phyloP scores from a whole-genome alignment of 768 basidiomycete species.

The Tremella mesenterica region DNA sequence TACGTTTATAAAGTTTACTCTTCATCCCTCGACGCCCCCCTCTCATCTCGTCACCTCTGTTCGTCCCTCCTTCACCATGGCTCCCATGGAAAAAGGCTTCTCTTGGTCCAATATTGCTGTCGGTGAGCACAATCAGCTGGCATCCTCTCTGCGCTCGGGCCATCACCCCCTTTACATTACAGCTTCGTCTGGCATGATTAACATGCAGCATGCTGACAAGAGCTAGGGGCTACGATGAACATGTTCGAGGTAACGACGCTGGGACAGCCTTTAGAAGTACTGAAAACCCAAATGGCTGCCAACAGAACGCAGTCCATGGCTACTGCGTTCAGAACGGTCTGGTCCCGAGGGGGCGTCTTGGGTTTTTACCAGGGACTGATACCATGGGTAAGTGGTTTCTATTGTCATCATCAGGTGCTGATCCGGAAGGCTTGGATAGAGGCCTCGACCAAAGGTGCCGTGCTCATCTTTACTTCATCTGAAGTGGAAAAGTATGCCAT shows the following conservation, averaged over 20 bases:
- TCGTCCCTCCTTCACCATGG: constrained; percentile 50
- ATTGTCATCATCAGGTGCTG: not conserved
- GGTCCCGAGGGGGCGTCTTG: constrained; percentile 76
- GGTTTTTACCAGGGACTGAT: constrained; percentile 98
- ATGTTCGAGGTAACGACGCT: constrained; percentile 89
- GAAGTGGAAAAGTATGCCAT: constrained; percentile 70
- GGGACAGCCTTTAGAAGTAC: constrained; percentile 93
- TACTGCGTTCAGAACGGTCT: constrained; percentile 74
- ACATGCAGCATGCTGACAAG: not conserved
- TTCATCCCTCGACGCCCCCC: not conserved
- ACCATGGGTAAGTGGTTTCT: constrained; percentile 67
- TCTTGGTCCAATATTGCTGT: constrained; percentile 46
- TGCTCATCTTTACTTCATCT: constrained; percentile 88
- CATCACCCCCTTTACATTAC: not conserved
- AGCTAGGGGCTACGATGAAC: constrained; percentile 89
- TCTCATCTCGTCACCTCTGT: not conserved
- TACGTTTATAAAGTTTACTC: not conserved
- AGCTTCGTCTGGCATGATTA: not conserved
- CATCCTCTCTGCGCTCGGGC: not conserved
- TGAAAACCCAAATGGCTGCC: constrained; percentile 99
- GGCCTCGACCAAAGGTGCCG: constrained; percentile 95
- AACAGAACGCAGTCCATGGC: constrained; percentile 86
- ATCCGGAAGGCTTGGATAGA: constrained; percentile 87
- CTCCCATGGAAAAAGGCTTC: constrained; percentile 46
- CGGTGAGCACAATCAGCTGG: constrained; percentile 31